A percentile compares a stretch with the other conserved stretches of the same genome.
Conservation (phyloP, 2,329 filamentous ascomycete species). For the Fusarium longipes region DNA sequence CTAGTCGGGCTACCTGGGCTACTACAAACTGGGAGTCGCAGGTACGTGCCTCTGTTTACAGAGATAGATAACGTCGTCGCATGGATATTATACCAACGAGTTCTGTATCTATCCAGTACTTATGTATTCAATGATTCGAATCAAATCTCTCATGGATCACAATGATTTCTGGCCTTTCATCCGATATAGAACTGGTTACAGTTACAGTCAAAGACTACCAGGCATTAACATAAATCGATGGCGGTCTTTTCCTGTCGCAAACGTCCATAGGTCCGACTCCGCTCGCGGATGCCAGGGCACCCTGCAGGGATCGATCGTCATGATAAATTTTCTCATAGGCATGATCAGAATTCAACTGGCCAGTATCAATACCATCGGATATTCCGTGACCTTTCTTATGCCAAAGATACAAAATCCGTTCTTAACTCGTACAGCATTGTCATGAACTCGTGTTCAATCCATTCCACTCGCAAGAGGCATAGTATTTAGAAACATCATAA, state of each 20-base stretch:
- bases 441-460: too few relatives aligned
- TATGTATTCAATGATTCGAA: neutral
- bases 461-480: neutral
- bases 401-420: neutral
- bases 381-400: neutral
- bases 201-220: neutral
- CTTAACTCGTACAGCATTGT: too few relatives aligned
- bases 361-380: neutral
- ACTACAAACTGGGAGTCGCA: neutral
- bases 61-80: neutral
- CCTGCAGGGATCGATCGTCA: neutral
- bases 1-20: too few relatives aligned
- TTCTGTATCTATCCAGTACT: too few relatives aligned
- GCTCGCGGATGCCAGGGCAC: neutral
- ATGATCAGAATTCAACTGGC: neutral
- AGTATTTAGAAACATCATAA: neutral
- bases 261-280: neutral
- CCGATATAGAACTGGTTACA: neutral
- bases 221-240: neutral
- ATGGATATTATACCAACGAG: neutral
- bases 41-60: neutral
- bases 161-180: neutral
- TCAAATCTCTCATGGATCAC: too few relatives aligned
- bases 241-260: neutral
- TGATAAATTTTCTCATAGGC: neutral